phyloP scores from a whole-genome alignment of 306 rosid genomes.

The Senna siamea region DNA sequence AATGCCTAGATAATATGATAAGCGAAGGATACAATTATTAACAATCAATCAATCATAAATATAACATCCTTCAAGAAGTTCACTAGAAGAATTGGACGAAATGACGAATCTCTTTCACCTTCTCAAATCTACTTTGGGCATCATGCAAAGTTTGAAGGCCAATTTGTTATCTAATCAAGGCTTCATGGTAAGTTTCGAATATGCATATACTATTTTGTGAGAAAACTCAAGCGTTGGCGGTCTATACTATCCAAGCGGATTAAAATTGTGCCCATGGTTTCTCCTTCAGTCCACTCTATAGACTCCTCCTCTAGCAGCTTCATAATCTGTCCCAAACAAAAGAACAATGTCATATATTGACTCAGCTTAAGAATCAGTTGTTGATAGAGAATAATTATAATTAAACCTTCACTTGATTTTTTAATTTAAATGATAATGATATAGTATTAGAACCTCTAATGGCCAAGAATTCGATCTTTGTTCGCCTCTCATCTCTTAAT shows the following conservation, averaged over 20 bases:
- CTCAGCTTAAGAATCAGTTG: constrained; percentile 3
- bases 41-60: no score
- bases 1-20: not conserved
- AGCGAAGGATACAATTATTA: no score
- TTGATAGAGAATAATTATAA: not conserved
- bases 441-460: not conserved
- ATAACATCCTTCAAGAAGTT: no score
- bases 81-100: not conserved
- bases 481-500: not conserved
- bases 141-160: not conserved
- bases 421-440: not conserved
- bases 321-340: constrained; percentile 49
- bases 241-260: constrained; percentile 60
- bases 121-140: constrained; percentile 4
- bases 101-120: not conserved
- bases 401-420: no score
- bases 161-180: not conserved
- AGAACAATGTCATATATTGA: not conserved
- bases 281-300: constrained; percentile 75
- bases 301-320: constrained; percentile 72
- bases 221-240: constrained; percentile 51
- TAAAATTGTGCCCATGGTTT: constrained; percentile 54
- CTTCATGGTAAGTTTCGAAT: not conserved
- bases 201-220: constrained; percentile 34
- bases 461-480: not conserved